Evolutionary conservation across 2,329 filamentous ascomycete species (phyloP).

Genomic region (Alternaria tenuissima): DNA sequence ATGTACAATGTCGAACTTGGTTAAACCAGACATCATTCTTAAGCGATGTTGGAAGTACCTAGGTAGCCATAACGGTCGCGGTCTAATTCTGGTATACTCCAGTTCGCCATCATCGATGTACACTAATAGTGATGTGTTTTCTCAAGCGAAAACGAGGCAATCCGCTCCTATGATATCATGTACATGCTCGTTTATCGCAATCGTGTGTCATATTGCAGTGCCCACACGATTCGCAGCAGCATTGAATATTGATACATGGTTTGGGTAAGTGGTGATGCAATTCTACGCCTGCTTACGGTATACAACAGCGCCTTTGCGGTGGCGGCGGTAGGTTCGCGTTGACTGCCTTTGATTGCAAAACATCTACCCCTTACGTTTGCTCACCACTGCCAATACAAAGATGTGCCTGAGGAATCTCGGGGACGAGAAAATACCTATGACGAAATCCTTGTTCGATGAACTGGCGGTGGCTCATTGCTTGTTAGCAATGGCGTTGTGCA

Average conservation of each 20-base stretch:
- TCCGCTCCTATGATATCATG: conserved; percentile 1
- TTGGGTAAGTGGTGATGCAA: not conserved
- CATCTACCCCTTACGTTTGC: not conserved
- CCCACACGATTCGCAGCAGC: conserved; percentile 9
- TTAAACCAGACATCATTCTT: not conserved
- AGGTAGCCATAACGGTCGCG: not conserved
- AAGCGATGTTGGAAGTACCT: not conserved
- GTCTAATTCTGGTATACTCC: not conserved
- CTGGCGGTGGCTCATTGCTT: not conserved
- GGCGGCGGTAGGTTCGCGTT: not conserved
- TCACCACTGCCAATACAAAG: not conserved
- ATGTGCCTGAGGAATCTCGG: not conserved
- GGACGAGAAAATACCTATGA: not conserved
- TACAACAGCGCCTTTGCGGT: not conserved
- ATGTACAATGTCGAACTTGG: not conserved
- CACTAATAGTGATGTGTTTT: not conserved
- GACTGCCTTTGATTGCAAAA: not conserved
- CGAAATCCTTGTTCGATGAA: not conserved
- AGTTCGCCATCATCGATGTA: not conserved
- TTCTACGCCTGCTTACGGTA: not conserved
- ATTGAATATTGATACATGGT: not conserved
- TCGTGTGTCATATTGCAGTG: conserved; percentile 22
- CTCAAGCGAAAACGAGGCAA: not conserved
- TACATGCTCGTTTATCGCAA: conserved; percentile 14
- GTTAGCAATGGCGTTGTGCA: not conserved